Evolutionary conservation across 345 rosid genomes (phyloP).

Genomic region (Gossypium anomalum): DNA sequence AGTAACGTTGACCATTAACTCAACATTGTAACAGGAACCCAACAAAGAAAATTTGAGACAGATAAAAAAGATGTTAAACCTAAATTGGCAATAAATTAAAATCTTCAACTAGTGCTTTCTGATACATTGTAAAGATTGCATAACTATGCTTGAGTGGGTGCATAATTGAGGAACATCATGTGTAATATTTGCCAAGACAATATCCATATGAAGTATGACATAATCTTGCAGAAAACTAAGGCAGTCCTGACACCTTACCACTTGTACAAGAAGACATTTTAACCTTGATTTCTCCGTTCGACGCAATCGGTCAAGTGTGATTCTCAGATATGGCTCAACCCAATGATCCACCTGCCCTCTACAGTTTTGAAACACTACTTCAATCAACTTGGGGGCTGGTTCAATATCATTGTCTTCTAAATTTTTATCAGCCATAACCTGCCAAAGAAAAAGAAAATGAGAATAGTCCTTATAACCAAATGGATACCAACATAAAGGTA

Average conservation of each 20-base stretch:
- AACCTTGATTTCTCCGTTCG: conserved; percentile 72
- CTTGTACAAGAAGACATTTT: conserved; percentile 94
- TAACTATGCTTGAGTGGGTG: not conserved
- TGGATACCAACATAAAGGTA: not conserved
- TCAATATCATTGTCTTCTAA: conserved; percentile 88
- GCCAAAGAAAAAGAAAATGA: conserved; percentile 11
- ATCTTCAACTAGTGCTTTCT: conserved; percentile 1
- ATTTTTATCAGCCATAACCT: conserved; percentile 81
- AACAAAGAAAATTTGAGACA: not conserved
- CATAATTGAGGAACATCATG: not conserved
- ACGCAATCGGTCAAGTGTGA: conserved; percentile 74
- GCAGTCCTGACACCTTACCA: conserved; percentile 51
- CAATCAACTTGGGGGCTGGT: conserved; percentile 97
- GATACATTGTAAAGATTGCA: not conserved
- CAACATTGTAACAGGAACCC: not conserved
- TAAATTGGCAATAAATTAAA: not conserved
- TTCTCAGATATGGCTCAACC: conserved; percentile 90
- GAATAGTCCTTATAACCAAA: not conserved
- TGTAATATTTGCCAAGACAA: not conserved
- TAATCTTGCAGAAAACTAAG: conserved; percentile 2
- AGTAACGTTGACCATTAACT: not conserved
- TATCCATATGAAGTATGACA: not conserved
- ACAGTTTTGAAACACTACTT: conserved; percentile 95
- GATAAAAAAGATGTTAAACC: not conserved
- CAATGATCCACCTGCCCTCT: conserved; percentile 97